Evolutionary conservation across 371 early-diverging fungal species (phyloP).

Genomic region (Apophysomyces sp.): DNA sequence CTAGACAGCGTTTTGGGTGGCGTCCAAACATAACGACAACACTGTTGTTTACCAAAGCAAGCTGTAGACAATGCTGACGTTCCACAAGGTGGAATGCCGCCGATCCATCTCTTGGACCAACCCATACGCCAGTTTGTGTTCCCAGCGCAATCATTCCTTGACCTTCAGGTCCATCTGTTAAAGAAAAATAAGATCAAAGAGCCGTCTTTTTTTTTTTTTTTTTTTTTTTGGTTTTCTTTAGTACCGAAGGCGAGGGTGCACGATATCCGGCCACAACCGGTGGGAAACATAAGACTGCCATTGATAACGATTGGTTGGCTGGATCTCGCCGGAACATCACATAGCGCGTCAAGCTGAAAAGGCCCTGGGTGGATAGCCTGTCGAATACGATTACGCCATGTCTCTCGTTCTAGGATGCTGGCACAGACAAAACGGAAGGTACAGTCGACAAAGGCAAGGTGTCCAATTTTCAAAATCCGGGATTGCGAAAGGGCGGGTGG

Average conservation of each 20-base stretch:
- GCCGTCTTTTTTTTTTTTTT: background rate
- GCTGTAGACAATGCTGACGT: constrained; percentile 16
- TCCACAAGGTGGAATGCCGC: constrained; percentile 11
- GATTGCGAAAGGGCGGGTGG: background rate
- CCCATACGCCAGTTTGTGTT: constrained; percentile 28
- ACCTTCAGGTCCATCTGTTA: background rate
- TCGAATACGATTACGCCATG: constrained; percentile 7
- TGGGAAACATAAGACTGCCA: constrained; percentile 10
- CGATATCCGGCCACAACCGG: constrained; percentile 15
- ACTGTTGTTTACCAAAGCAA: constrained; percentile 19
- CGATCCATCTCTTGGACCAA: constrained; percentile 17
- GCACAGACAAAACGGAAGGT: constrained; percentile 7
- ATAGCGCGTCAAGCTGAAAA: constrained; percentile 8
- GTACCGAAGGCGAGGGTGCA: constrained; percentile 16
- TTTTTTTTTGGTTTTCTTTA: too few species aligned
- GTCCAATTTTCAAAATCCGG: constrained; percentile 8
- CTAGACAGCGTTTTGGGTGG: constrained; percentile 5
- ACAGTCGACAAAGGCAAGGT: constrained; percentile 11
- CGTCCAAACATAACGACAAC: constrained; percentile 11
- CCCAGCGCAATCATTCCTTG: constrained; percentile 17
- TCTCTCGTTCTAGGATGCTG: constrained; percentile 11
- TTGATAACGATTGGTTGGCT: constrained; percentile 3
- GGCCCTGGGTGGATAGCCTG: constrained; percentile 7
- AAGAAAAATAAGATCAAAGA: background rate
- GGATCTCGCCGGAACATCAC: constrained; percentile 8